Conservation (phyloP, 768 basidiomycete genomes). For the Dictyophora rubrovolvata region DNA sequence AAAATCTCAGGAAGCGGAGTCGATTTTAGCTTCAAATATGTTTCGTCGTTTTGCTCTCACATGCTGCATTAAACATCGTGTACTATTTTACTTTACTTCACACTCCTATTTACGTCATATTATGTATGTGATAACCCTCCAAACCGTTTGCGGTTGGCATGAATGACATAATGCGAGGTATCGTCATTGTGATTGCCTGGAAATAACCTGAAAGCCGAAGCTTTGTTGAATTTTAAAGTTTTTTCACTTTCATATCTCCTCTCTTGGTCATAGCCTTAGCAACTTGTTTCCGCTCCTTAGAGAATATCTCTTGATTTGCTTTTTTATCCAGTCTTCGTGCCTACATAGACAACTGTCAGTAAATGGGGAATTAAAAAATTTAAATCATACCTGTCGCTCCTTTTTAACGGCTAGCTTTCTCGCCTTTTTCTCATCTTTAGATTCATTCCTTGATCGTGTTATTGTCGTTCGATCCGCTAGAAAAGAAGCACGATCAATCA, state of each 20-base stretch:
- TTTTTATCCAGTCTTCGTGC: conserved; percentile 59
- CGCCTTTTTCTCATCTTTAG: conserved; percentile 60
- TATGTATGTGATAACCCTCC: too few relatives aligned
- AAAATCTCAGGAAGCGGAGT: conserved; percentile 4
- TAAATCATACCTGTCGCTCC: conserved; percentile 38
- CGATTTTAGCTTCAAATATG: background rate
- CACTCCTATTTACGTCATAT: too few relatives aligned
- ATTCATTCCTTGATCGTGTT: conserved; percentile 65
- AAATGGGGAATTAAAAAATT: background rate
- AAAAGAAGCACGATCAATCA: conserved; percentile 15
- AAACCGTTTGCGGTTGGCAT: too few relatives aligned
- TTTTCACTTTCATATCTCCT: conserved; percentile 38
- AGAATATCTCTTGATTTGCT: conserved; percentile 50
- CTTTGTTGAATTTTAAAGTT: conserved; percentile 22
- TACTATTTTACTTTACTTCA: too few relatives aligned
- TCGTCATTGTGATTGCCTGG: too few relatives aligned
- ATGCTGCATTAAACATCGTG: too few relatives aligned
- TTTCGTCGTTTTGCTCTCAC: too few relatives aligned
- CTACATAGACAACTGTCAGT: background rate
- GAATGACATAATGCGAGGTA: too few relatives aligned
- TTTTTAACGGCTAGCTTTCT: conserved; percentile 63
- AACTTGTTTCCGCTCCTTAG: conserved; percentile 52
- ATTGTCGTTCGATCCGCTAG: conserved; percentile 38
- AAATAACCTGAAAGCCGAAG: too few relatives aligned
- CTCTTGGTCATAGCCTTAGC: conserved; percentile 36